phyloP scores from a whole-genome alignment of 345 rosid species.

The Lepidium sativum region DNA sequence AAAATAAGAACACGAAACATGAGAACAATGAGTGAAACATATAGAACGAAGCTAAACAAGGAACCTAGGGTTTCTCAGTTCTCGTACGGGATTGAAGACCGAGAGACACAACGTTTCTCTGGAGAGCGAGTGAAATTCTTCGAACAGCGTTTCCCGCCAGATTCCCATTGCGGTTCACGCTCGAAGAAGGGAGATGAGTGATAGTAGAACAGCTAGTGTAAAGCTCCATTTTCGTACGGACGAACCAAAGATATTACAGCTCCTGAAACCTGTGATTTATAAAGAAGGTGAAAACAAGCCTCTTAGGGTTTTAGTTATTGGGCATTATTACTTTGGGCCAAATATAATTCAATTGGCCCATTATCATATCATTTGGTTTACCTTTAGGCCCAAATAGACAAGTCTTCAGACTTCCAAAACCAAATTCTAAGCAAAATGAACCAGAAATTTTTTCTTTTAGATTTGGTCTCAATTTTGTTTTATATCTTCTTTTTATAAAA shows the following conservation, averaged over 20 bases:
- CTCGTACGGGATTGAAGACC: constrained; percentile 35
- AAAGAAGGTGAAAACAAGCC: background rate
- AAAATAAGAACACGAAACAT: background rate
- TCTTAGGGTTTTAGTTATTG: constrained; percentile 19
- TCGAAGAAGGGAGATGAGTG: constrained; percentile 23
- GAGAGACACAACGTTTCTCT: constrained; percentile 4
- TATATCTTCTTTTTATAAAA: too few species aligned
- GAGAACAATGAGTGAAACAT: background rate
- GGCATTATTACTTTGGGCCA: background rate
- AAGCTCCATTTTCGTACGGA: constrained; percentile 39
- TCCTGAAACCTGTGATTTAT: background rate
- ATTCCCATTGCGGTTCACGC: background rate
- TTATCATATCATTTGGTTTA: background rate
- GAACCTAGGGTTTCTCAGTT: constrained; percentile 25
- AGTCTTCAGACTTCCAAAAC: too few species aligned
- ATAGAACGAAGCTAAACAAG: background rate
- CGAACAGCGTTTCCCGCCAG: constrained; percentile 2
- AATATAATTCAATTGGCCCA: background rate
- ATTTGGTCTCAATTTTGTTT: too few species aligned
- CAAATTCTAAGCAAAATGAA: too few species aligned
- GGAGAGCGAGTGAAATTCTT: constrained; percentile 18
- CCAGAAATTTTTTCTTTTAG: too few species aligned
- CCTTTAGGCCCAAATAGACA: too few species aligned
- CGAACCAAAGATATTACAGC: background rate
- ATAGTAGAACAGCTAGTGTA: constrained; percentile 18